phyloP scores from a whole-genome alignment of 2,329 filamentous ascomycete species.

The Stachybotrys echinatus region DNA sequence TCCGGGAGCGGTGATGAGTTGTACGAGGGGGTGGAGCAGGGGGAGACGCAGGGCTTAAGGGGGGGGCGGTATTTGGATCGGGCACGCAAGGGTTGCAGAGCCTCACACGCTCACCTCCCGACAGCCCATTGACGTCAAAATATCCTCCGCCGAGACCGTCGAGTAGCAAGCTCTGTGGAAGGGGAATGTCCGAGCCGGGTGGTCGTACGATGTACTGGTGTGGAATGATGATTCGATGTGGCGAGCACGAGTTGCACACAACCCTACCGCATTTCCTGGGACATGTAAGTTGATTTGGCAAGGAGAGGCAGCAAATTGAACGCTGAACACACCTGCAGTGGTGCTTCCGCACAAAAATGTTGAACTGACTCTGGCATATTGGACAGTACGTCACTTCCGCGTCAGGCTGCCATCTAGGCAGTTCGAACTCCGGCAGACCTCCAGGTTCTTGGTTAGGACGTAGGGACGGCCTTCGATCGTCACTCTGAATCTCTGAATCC shows the following conservation, averaged over 20 bases:
- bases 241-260: slow-evolving; percentile 84
- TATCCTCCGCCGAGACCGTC: slow-evolving; percentile 33
- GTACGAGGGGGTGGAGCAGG: slow-evolving; percentile 26
- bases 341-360: slow-evolving; percentile 82
- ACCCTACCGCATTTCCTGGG: slow-evolving; percentile 83
- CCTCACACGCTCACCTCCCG: slow-evolving; percentile 52
- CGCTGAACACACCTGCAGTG: slow-evolving; percentile 67
- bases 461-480: background rate
- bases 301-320: background rate
- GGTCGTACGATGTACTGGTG: slow-evolving; percentile 87
- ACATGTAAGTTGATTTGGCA: slow-evolving; percentile 7
- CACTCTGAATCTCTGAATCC: background rate
- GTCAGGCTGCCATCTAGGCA: slow-evolving; percentile 87
- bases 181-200: slow-evolving; percentile 41
- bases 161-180: slow-evolving; percentile 28
- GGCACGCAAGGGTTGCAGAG: slow-evolving; percentile 60
- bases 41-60: slow-evolving; percentile 34
- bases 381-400: slow-evolving; percentile 76
- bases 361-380: slow-evolving; percentile 76
- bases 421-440: slow-evolving; percentile 38
- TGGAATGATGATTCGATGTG: slow-evolving; percentile 91
- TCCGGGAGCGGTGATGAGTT: slow-evolving; percentile 40
- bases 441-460: background rate
- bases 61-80: slow-evolving; percentile 54
- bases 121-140: slow-evolving; percentile 38